Evolutionary conservation across 1,284 basidiomycete genomes (phyloP).

Genomic region (Trichosporon ovoides): DNA sequence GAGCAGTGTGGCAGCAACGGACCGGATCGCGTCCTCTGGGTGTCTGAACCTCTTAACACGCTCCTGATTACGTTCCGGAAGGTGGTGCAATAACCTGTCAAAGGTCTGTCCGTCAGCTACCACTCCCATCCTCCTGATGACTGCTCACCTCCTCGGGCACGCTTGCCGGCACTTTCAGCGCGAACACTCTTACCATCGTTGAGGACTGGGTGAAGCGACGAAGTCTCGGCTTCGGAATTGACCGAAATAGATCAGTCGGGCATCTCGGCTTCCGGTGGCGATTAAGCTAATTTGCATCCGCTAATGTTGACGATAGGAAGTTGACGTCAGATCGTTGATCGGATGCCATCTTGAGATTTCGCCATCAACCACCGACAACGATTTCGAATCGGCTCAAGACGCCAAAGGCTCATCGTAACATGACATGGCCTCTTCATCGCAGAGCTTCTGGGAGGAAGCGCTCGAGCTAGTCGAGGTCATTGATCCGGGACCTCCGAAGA

Average conservation of each 20-base stretch:
- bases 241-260: background rate
- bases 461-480: background rate
- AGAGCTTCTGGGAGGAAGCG: conserved; percentile 4
- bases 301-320: background rate
- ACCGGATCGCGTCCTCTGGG: conserved; percentile 30
- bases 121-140: no score
- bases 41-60: conserved; percentile 33
- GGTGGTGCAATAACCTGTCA: conserved; percentile 23
- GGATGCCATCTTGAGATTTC: no score
- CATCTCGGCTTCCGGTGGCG: background rate
- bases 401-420: background rate
- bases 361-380: no score
- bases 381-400: no score
- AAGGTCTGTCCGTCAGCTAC: conserved; percentile 18
- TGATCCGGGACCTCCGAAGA: background rate
- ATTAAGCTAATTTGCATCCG: background rate
- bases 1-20: conserved; percentile 32
- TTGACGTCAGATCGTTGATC: background rate
- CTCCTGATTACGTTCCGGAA: conserved; percentile 21
- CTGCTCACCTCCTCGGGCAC: conserved; percentile 15
- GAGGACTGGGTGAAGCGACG: background rate
- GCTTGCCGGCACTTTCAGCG: conserved; percentile 14
- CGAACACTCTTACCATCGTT: conserved; percentile 13
- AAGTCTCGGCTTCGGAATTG: background rate
- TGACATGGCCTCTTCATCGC: conserved; percentile 5